A percentile compares a stretch with the other conserved stretches of the same genome.
phyloP scores from a whole-genome alignment of 2,329 filamentous ascomycete genomes.

The Venturia asperata region DNA sequence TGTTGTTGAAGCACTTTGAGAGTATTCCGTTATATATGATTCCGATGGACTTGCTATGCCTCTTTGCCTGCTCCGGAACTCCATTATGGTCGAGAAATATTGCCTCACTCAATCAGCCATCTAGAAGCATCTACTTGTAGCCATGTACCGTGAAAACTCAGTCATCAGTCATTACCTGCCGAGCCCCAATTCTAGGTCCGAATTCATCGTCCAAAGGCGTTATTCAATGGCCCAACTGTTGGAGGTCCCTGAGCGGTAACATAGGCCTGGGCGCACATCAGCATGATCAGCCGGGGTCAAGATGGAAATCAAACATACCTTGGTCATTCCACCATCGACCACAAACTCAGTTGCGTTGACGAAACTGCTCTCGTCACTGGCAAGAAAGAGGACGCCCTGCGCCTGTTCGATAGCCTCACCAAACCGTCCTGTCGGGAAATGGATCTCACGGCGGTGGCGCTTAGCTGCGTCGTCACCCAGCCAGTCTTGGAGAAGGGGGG shows the following conservation, averaged over 20 bases:
- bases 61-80: not conserved
- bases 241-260: slow-evolving; percentile 20
- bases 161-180: not conserved
- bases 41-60: not conserved
- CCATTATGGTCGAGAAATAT: not conserved
- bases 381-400: slow-evolving; percentile 78
- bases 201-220: slow-evolving; percentile 11
- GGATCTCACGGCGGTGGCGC: slow-evolving; percentile 73
- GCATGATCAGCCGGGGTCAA: not conserved
- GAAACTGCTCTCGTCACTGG: slow-evolving; percentile 81
- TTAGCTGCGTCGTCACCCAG: slow-evolving; percentile 80
- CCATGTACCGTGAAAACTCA: not conserved
- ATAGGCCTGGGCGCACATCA: slow-evolving; percentile 15
- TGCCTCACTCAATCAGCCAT: not conserved
- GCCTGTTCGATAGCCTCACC: slow-evolving; percentile 93
- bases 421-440: slow-evolving; percentile 83
- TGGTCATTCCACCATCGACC: slow-evolving; percentile 92
- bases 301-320: slow-evolving; percentile 37
- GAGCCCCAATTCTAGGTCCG: not conserved
- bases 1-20: not conserved
- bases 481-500: slow-evolving; percentile 86
- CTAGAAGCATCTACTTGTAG: not conserved
- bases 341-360: slow-evolving; percentile 90
- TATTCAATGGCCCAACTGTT: slow-evolving; percentile 17
- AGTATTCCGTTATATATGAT: not conserved